A percentile compares a stretch with the other conserved stretches of the same genome.
phyloP scores from a whole-genome alignment of 2,329 filamentous ascomycete species.

The Zymoseptoria tritici region DNA sequence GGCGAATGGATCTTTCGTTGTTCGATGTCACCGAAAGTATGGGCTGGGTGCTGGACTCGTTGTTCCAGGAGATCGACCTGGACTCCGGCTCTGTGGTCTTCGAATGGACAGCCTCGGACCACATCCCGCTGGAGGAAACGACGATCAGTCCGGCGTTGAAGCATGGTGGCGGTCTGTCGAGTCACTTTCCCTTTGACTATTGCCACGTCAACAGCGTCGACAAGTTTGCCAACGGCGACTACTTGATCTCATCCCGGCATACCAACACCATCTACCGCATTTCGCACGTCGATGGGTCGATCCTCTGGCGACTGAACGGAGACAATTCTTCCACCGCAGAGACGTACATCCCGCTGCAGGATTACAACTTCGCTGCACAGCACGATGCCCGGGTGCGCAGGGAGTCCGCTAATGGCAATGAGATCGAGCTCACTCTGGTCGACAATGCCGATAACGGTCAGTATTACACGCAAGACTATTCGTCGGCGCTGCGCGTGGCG shows the following conservation, averaged over 20 bases:
- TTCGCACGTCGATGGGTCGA: slow-evolving; percentile 26
- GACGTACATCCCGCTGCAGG: background rate
- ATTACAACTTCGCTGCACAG: slow-evolving; percentile 9
- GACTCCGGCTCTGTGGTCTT: slow-evolving; percentile 35
- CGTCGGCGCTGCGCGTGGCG: slow-evolving; percentile 10
- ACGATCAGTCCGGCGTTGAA: background rate
- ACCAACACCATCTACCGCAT: slow-evolving; percentile 34
- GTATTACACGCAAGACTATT: slow-evolving; percentile 2
- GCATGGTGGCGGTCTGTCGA: slow-evolving; percentile 1
- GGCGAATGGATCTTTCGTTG: background rate
- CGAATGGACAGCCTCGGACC: slow-evolving; percentile 39
- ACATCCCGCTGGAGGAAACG: slow-evolving; percentile 25
- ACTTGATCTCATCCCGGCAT: slow-evolving; percentile 33
- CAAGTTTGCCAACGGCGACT: slow-evolving; percentile 31
- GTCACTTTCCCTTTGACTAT: background rate
- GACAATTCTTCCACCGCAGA: slow-evolving; percentile 5
- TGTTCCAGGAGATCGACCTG: slow-evolving; percentile 39
- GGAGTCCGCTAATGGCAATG: background rate
- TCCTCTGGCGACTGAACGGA: slow-evolving; percentile 32
- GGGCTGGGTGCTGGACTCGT: slow-evolving; percentile 21
- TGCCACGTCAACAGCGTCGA: slow-evolving; percentile 35
- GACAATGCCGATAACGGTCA: slow-evolving; percentile 9
- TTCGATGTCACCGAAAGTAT: slow-evolving; percentile 4
- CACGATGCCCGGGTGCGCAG: slow-evolving; percentile 8
- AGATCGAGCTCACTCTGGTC: slow-evolving; percentile 10